phyloP scores from a whole-genome alignment of 2,329 filamentous ascomycete species.

The Botrytis cinerea region DNA sequence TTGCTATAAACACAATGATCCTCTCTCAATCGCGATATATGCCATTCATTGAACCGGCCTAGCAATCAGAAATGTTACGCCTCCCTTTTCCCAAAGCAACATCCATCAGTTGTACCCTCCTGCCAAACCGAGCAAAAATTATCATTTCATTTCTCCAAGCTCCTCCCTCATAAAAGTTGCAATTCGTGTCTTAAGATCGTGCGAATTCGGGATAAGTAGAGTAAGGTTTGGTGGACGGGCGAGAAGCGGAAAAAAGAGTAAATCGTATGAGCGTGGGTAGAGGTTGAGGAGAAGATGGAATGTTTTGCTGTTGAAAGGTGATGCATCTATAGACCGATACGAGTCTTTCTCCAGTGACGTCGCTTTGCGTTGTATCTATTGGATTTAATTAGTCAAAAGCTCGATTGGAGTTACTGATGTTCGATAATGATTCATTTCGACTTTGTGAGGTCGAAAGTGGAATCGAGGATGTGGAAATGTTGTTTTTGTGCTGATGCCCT shows the following conservation, averaged over 20 bases:
- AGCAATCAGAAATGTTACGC: slow-evolving; percentile 25
- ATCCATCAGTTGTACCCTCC: slow-evolving; percentile 20
- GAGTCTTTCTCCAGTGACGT: slow-evolving; percentile 99
- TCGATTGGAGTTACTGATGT: not conserved
- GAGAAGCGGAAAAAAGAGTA: slow-evolving; percentile 25
- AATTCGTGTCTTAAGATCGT: slow-evolving; percentile 22
- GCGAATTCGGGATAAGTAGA: slow-evolving; percentile 20
- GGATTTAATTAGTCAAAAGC: slow-evolving; percentile 19
- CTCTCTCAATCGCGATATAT: slow-evolving; percentile 17
- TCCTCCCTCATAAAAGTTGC: slow-evolving; percentile 20
- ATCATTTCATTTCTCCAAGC: slow-evolving; percentile 23
- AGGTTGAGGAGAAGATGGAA: slow-evolving; percentile 24
- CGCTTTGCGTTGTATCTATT: slow-evolving; percentile 99
- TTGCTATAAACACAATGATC: slow-evolving; percentile 23
- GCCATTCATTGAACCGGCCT: slow-evolving; percentile 20
- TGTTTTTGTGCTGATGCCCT: not conserved
- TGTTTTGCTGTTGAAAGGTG: slow-evolving; percentile 40
- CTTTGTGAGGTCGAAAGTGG: not conserved
- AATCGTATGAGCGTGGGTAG: slow-evolving; percentile 18
- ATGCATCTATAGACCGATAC: slow-evolving; percentile 90
- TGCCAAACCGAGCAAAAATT: slow-evolving; percentile 23
- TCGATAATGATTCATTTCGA: not conserved
- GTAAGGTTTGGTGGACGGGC: slow-evolving; percentile 23
- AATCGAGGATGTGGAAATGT: not conserved
- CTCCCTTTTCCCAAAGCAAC: slow-evolving; percentile 23